phyloP scores from a whole-genome alignment of 192 early-diverging fungal species.

The Thamnidium elegans region DNA sequence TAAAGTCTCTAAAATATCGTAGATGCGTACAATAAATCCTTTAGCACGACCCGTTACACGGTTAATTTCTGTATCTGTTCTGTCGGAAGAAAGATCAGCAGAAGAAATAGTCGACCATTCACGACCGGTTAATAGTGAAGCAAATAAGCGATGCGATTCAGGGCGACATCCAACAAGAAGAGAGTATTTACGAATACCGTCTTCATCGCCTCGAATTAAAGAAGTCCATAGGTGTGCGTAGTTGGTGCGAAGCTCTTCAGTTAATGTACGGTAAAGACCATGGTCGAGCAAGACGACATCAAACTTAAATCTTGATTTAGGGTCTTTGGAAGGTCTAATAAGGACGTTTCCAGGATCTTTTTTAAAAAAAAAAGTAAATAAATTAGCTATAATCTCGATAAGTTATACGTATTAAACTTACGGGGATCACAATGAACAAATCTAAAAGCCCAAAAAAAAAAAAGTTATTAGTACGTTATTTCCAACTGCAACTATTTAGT shows the following conservation, averaged over 20 bases:
- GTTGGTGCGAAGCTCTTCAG: slow-evolving; percentile 67
- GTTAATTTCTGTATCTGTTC: slow-evolving; percentile 47
- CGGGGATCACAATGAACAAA: slow-evolving; percentile 91
- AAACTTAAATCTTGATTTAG: slow-evolving; percentile 72
- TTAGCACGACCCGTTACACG: slow-evolving; percentile 55
- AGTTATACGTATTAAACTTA: slow-evolving; percentile 12
- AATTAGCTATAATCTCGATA: background rate
- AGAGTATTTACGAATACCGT: slow-evolving; percentile 65
- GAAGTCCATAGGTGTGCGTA: slow-evolving; percentile 90
- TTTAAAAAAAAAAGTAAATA: background rate
- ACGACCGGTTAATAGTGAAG: slow-evolving; percentile 85
- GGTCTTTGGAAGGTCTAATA: slow-evolving; percentile 53
- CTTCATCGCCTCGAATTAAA: slow-evolving; percentile 74
- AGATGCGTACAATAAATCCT: slow-evolving; percentile 68
- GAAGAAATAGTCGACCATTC: slow-evolving; percentile 69
- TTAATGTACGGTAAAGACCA: slow-evolving; percentile 82
- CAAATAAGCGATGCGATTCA: slow-evolving; percentile 81
- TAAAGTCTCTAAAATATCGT: slow-evolving; percentile 77
- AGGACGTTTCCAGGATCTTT: slow-evolving; percentile 82
- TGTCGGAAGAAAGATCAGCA: slow-evolving; percentile 35
- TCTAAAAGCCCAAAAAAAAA: slow-evolving; percentile 9
- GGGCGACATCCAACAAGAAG: slow-evolving; percentile 62
- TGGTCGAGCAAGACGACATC: slow-evolving; percentile 86
- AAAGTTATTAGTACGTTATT: background rate
- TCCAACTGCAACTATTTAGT: background rate